Percentiles rank a stretch among this genome's conserved stretches.
Evolutionary conservation across 2,329 filamentous ascomycete species (phyloP).

Genomic region (Penicillium fuscoglaucum): DNA sequence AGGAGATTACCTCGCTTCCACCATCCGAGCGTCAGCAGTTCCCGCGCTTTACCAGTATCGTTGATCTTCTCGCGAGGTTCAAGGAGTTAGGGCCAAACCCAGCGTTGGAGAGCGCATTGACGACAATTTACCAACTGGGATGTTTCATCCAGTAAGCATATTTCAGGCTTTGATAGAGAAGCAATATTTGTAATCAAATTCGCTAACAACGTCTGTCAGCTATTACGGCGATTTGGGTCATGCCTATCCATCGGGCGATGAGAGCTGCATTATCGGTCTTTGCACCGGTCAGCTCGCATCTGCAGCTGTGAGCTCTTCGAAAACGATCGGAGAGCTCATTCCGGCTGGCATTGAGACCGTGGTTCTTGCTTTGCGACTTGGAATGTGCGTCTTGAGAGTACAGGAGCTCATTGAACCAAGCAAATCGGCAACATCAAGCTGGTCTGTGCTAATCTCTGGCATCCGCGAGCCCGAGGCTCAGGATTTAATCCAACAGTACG

Average conservation of each 20-base stretch:
- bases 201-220: conserved; percentile 31
- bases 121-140: conserved; percentile 46
- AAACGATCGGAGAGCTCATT: conserved; percentile 45
- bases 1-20: conserved; percentile 40
- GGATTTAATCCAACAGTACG: conserved; percentile 27
- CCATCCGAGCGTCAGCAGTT: conserved; percentile 38
- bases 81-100: conserved; percentile 37
- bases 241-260: conserved; percentile 40
- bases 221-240: conserved; percentile 46
- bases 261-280: conserved; percentile 43
- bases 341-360: conserved; percentile 45
- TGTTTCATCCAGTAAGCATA: conserved; percentile 46
- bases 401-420: conserved; percentile 38
- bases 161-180: neutral
- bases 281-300: conserved; percentile 47
- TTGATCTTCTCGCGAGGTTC: conserved; percentile 40
- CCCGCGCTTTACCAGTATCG: conserved; percentile 42
- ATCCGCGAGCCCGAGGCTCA: conserved; percentile 35
- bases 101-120: conserved; percentile 46
- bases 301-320: conserved; percentile 42
- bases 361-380: conserved; percentile 46
- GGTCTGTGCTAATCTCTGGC: conserved; percentile 45
- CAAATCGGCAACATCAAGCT: conserved; percentile 34
- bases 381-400: conserved; percentile 42
- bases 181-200: neutral